Percentiles rank a stretch among this genome's conserved stretches.
Conservation (phyloP, 331 rosid genomes). For the Quercus tomentella region DNA sequence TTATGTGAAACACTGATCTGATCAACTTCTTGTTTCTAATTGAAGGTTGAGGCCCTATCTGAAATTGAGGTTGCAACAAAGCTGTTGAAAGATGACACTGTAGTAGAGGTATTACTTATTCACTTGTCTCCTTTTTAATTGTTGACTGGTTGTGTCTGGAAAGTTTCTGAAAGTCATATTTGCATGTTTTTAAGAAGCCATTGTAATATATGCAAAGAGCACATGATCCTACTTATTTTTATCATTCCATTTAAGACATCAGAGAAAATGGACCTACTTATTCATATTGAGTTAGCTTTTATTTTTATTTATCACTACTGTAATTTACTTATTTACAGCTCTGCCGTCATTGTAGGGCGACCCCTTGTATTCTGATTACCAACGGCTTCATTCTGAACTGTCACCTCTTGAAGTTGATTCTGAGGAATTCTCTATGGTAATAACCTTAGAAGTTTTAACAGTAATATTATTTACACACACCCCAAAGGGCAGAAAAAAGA, state of each 20-base stretch:
- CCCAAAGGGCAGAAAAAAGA: background rate
- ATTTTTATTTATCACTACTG: background rate
- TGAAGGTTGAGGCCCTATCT: conserved; percentile 95
- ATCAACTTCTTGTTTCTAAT: conserved; percentile 19
- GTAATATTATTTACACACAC: background rate
- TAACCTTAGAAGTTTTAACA: background rate
- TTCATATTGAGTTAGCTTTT: background rate
- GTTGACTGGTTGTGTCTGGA: conserved; percentile 11
- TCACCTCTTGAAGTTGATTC: conserved; percentile 53
- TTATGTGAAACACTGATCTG: background rate
- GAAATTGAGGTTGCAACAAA: conserved; percentile 93
- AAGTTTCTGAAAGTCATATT: background rate
- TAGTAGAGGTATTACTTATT: conserved; percentile 54
- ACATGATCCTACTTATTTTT: background rate
- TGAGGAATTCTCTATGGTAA: conserved; percentile 78
- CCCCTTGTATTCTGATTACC: conserved; percentile 67
- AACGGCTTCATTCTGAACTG: conserved; percentile 68
- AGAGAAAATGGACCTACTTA: background rate
- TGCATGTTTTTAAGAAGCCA: background rate
- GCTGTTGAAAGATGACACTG: conserved; percentile 54
- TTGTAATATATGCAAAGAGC: background rate
- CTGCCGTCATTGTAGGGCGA: conserved; percentile 53
- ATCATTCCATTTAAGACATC: background rate
- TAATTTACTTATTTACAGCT: conserved; percentile 10
- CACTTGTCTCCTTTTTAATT: conserved; percentile 3